Conservation (phyloP, 2,329 filamentous ascomycete genomes). For the Aspergillus tamarii region DNA sequence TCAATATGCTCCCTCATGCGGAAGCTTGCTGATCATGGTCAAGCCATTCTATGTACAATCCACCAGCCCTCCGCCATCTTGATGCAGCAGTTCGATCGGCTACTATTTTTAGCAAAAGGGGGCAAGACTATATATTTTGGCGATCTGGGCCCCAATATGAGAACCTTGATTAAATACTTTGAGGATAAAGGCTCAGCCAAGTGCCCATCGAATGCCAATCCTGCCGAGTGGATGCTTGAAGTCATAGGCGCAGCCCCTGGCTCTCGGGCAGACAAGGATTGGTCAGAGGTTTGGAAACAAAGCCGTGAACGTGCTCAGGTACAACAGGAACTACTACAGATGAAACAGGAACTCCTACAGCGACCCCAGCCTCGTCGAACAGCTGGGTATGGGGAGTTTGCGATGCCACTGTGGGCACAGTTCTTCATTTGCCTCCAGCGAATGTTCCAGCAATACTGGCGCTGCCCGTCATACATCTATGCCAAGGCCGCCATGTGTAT, state of each 20-base stretch:
- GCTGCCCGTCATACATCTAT: conserved; percentile 84
- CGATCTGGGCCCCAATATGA: conserved; percentile 61
- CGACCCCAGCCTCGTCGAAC: conserved; percentile 42
- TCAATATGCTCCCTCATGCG: conserved; percentile 82
- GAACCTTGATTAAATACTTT: conserved; percentile 64
- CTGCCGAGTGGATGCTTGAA: conserved; percentile 68
- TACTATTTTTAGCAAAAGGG: conserved; percentile 65
- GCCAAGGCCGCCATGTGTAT: conserved; percentile 71
- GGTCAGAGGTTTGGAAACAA: conserved; percentile 64
- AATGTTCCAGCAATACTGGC: conserved; percentile 89
- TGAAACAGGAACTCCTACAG: conserved; percentile 33
- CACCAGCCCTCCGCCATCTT: conserved; percentile 91
- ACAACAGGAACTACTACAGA: conserved; percentile 52
- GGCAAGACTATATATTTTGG: conserved; percentile 71
- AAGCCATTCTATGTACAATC: conserved; percentile 90
- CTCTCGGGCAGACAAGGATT: conserved; percentile 62
- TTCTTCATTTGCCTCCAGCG: conserved; percentile 68
- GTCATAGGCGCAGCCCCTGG: conserved; percentile 62
- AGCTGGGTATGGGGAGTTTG: conserved; percentile 73
- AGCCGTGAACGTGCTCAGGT: conserved; percentile 55
- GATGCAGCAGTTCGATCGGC: conserved; percentile 76
- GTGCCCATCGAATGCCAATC: conserved; percentile 66
- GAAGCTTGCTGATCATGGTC: conserved; percentile 85
- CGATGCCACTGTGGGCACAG: conserved; percentile 71
- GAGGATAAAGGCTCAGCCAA: conserved; percentile 61